These are phyloP conservation scores for Apodospora peruviana DNA, from an alignment of 495 filamentous ascomycete genomes.

Conservation along the genomic window DNA sequence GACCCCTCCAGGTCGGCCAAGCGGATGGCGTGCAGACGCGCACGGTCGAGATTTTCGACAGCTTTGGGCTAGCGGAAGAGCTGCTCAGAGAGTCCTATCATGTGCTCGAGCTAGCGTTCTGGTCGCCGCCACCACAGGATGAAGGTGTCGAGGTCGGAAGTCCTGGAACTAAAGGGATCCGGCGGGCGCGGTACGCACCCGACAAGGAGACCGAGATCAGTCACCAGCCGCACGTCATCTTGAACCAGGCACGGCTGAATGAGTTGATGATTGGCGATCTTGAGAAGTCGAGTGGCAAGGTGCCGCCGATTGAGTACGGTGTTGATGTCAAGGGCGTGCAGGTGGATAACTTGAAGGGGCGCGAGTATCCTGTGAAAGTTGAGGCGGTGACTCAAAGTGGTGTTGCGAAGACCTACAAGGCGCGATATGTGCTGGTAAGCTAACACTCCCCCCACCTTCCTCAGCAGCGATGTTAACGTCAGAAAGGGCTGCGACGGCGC, in stretches of 20 bases:
- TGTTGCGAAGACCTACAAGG: constrained; percentile 45
- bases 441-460: not conserved
- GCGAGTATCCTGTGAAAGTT: constrained; percentile 50
- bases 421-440: constrained; percentile 65
- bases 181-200: constrained; percentile 47
- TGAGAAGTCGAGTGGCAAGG: constrained; percentile 34
- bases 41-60: constrained; percentile 76
- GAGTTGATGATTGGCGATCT: constrained; percentile 49
- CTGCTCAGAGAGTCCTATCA: constrained; percentile 69
- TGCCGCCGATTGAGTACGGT: constrained; percentile 55
- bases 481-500: constrained; percentile 74
- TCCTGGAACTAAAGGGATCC: constrained; percentile 34
- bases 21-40: constrained; percentile 78
- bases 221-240: constrained; percentile 66
- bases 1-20: constrained; percentile 62
- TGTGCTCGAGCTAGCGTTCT: constrained; percentile 62
- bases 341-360: constrained; percentile 40
- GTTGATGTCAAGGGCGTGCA: constrained; percentile 49
- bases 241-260: constrained; percentile 73
- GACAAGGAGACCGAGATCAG: constrained; percentile 62
- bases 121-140: constrained; percentile 30
- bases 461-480: constrained; percentile 5
- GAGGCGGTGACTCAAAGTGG: constrained; percentile 45
- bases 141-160: too few species aligned
- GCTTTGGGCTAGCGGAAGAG: constrained; percentile 65